These are phyloP conservation scores for Setomelanomma holmii DNA, from an alignment of 2,329 filamentous ascomycete genomes.

Conservation along the genomic window DNA sequence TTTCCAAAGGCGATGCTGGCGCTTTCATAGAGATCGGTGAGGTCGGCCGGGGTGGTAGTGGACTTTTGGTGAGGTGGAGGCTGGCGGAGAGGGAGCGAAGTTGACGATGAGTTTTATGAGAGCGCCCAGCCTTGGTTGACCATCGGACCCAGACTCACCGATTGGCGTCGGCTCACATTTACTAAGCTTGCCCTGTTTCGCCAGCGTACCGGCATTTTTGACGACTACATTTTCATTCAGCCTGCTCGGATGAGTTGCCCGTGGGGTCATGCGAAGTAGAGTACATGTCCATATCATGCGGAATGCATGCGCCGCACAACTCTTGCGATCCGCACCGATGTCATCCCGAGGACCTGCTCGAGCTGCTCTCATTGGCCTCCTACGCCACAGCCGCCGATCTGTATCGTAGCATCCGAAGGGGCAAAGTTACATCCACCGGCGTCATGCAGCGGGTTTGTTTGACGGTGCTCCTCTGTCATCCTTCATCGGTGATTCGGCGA, in stretches of 20 bases:
- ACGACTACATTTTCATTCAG: slow-evolving; percentile 13
- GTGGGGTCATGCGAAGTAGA: slow-evolving; percentile 4
- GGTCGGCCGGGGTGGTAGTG: slow-evolving; percentile 5
- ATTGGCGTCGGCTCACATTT: slow-evolving; percentile 25
- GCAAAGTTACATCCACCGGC: slow-evolving; percentile 2
- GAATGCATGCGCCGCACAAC: slow-evolving; percentile 7
- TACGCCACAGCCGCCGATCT: slow-evolving; percentile 31
- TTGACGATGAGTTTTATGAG: slow-evolving; percentile 35
- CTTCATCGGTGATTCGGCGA: background rate
- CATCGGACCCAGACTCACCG: slow-evolving; percentile 34
- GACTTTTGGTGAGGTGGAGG: slow-evolving; percentile 18
- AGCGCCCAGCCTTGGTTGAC: slow-evolving; percentile 34
- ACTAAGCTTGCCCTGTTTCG: slow-evolving; percentile 20
- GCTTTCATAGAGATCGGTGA: slow-evolving; percentile 18
- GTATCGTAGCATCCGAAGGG: background rate
- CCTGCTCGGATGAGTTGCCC: slow-evolving; percentile 7
- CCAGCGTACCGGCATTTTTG: slow-evolving; percentile 13
- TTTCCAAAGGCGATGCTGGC: slow-evolving; percentile 10
- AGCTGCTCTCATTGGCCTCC: slow-evolving; percentile 18
- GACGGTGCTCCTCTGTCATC: background rate
- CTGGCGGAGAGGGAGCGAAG: slow-evolving; percentile 28
- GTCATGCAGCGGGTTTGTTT: background rate
- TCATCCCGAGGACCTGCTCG: slow-evolving; percentile 14
- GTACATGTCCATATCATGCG: slow-evolving; percentile 6
- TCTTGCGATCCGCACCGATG: slow-evolving; percentile 11